These are phyloP conservation scores for Pythium dissimile DNA, from an alignment of 352 stramenopile species.

Conservation along the genomic window DNA sequence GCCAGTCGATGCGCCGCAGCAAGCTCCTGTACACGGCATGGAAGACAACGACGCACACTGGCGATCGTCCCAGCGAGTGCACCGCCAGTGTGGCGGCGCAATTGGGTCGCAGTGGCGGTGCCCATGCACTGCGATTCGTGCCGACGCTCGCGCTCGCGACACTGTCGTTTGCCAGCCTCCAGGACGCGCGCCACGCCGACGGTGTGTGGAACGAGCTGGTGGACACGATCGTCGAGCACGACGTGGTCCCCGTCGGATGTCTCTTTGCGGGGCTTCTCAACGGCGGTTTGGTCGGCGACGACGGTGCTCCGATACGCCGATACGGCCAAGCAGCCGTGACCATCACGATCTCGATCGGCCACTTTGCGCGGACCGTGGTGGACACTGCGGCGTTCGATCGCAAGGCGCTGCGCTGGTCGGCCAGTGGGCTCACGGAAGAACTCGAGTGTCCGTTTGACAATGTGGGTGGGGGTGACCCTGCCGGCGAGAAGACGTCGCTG, in stretches of 20 bases:
- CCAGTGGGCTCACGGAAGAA: constrained; percentile 28
- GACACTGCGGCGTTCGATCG: constrained; percentile 47
- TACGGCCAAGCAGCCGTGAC: background rate
- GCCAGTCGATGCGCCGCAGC: constrained; percentile 13
- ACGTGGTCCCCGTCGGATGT: constrained; percentile 39
- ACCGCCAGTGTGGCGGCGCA: constrained; percentile 15
- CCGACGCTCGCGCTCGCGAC: constrained; percentile 40
- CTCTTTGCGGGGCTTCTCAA: constrained; percentile 25
- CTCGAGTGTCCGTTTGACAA: constrained; percentile 33
- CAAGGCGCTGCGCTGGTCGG: constrained; percentile 41
- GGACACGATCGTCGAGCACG: constrained; percentile 28
- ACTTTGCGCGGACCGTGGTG: constrained; percentile 43
- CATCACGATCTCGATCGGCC: constrained; percentile 38
- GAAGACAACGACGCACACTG: constrained; percentile 31
- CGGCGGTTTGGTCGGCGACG: background rate
- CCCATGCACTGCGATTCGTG: constrained; percentile 33
- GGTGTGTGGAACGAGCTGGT: constrained; percentile 36
- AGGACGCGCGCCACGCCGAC: constrained; percentile 27
- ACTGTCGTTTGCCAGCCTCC: constrained; percentile 25
- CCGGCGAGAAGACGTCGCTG: constrained; percentile 31
- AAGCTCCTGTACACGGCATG: constrained; percentile 32
- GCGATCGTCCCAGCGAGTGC: constrained; percentile 18
- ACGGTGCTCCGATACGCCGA: background rate
- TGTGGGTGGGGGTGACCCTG: background rate
- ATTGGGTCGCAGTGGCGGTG: constrained; percentile 26